Percentiles rank a stretch among this genome's conserved stretches.
Evolutionary conservation across 23 red algal genomes (phyloP).

Genomic region (Gracilaria domingensis): DNA sequence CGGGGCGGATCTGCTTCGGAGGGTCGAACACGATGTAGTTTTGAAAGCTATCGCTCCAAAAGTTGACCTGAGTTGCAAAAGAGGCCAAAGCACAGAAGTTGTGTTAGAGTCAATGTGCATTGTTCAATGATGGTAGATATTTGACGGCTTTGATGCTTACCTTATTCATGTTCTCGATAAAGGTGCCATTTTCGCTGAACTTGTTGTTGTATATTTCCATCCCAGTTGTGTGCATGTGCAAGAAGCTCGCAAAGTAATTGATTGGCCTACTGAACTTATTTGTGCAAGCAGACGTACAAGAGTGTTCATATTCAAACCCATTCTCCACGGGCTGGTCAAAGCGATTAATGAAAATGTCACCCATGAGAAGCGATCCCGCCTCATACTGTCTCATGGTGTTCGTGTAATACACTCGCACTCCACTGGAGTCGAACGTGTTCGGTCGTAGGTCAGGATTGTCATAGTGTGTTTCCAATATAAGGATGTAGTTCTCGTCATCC

Average conservation of each 20-base stretch:
- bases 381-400: constrained; percentile 55
- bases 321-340: constrained; percentile 7
- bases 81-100: not conserved
- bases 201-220: constrained; percentile 65
- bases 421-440: constrained; percentile 30
- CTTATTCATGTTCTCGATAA: constrained; percentile 48
- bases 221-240: constrained; percentile 72
- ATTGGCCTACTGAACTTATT: constrained; percentile 11
- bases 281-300: constrained; percentile 74
- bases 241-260: constrained; percentile 45
- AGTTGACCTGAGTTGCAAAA: constrained; percentile 34
- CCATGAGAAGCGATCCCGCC: constrained; percentile 53
- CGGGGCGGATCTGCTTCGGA: constrained; percentile 29
- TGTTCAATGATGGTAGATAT: not conserved
- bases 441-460: constrained; percentile 29
- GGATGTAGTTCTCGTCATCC: not conserved
- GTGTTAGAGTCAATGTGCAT: not conserved
- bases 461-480: constrained; percentile 72
- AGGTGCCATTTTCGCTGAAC: constrained; percentile 58
- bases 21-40: constrained; percentile 27
- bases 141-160: not conserved
- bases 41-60: constrained; percentile 72
- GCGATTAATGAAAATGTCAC: constrained; percentile 45
- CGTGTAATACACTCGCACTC: constrained; percentile 48
- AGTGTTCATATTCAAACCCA: constrained; percentile 45